These are phyloP conservation scores for Tricholoma sp. DNA, from an alignment of 768 basidiomycete species.

Conservation along the genomic window DNA sequence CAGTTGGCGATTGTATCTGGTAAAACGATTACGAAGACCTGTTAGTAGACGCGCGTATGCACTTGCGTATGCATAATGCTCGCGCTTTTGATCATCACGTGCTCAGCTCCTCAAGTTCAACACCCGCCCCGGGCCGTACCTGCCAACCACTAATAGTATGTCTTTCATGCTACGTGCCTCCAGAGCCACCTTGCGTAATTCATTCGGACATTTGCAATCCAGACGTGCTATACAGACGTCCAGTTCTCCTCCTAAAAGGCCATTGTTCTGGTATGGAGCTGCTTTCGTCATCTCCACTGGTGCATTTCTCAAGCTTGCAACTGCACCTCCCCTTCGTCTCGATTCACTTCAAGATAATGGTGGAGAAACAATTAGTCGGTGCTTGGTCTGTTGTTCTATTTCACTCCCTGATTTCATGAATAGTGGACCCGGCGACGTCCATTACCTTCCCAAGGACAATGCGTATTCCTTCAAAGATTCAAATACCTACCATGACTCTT, in stretches of 20 bases:
- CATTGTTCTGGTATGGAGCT: constrained; percentile 11
- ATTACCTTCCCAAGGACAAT: constrained; percentile 69
- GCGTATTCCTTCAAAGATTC: constrained; percentile 56
- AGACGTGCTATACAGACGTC: constrained; percentile 1
- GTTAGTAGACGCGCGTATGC: too few relatives aligned
- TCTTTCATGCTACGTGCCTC: constrained; percentile 8
- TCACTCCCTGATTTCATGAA: background rate
- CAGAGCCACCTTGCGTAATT: background rate
- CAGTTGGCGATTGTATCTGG: background rate
- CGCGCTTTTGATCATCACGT: background rate
- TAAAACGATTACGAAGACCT: too few relatives aligned
- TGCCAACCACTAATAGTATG: too few relatives aligned
- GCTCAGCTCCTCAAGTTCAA: background rate
- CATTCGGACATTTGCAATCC: constrained; percentile 4
- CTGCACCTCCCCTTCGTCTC: constrained; percentile 9
- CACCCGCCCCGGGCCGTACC: too few relatives aligned
- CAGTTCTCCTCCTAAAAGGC: background rate
- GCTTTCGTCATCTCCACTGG: constrained; percentile 7
- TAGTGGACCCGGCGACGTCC: constrained; percentile 72
- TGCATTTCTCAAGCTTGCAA: constrained; percentile 1
- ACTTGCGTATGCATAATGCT: too few relatives aligned
- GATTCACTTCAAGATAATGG: constrained; percentile 7
- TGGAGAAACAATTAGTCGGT: constrained; percentile 9
- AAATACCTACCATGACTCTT: constrained; percentile 59
- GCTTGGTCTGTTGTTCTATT: background rate